Evolutionary conservation across 345 rosid genomes (phyloP).

Genomic region (Pseudoturritis turrita): DNA sequence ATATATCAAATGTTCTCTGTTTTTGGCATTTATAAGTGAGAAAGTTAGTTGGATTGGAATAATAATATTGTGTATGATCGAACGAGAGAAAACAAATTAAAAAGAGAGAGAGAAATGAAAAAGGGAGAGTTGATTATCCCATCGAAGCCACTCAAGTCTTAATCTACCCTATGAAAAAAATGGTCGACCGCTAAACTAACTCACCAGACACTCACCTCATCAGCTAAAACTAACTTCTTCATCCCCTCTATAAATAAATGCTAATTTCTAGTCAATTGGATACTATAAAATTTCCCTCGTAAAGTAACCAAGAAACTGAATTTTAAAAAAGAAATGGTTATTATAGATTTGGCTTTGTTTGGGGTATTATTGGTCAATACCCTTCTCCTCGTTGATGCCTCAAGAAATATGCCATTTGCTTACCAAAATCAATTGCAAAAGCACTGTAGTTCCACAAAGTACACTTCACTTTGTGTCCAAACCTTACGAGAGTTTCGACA

Average conservation of each 20-base stretch:
- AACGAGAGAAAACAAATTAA: background rate
- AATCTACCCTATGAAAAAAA: conserved; percentile 21
- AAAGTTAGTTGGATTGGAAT: too few species aligned
- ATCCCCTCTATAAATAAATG: conserved; percentile 19
- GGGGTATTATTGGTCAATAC: conserved; percentile 14
- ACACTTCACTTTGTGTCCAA: conserved; percentile 59
- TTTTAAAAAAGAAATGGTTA: background rate
- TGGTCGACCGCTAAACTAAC: conserved; percentile 29
- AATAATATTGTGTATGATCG: too few species aligned
- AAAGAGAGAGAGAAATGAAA: background rate
- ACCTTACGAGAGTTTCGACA: conserved; percentile 32
- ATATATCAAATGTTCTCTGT: too few species aligned
- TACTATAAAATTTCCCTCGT: background rate
- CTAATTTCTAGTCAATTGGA: background rate
- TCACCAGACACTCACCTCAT: conserved; percentile 27
- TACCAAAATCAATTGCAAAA: conserved; percentile 31
- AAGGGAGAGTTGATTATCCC: background rate
- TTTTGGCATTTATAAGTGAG: too few species aligned
- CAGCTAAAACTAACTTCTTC: background rate
- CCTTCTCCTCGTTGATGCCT: conserved; percentile 9
- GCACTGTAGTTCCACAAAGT: conserved; percentile 49
- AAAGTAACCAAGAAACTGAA: background rate
- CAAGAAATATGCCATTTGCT: conserved; percentile 17
- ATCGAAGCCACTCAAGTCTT: conserved; percentile 24
- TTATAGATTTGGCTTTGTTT: background rate